Evolutionary conservation across 805 yeast species (phyloP), one percentile per base, ranked within the genome.

Genomic region (Yarrowia divulgata): DNA sequence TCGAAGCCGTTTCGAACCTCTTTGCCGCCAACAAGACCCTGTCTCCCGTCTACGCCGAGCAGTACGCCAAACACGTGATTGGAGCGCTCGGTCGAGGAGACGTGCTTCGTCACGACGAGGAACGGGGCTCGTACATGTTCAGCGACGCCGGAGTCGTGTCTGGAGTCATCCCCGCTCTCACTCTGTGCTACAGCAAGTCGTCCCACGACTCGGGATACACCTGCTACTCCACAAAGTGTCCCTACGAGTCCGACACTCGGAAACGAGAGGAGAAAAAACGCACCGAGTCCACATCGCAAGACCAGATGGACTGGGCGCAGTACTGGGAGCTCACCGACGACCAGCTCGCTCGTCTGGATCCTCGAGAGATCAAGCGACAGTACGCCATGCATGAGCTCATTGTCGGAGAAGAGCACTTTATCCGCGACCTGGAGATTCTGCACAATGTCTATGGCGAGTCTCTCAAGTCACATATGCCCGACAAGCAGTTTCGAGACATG

Each of bases 361-460:
- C 69, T 52, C 70, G 78, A 12, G 85, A 86, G 68, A 81, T 87
- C n/a, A 86, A 86, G 73, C 82, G 87, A 45, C 97, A 91, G 75
- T 88, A 91, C 69, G 87, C 88, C 69, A 84, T 90, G 4, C 92
- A 89, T 77, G 97, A 91, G 75, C 79, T 91, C 60, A 85, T 91
- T 37, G 82, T 87, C 69, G 84, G 87, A 58, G 97, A 91, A 72
- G 91, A 89, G 73, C 83, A 86, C 18, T 89, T 89, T 67, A 83
- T 90, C 32, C 87, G 85, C 62, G 84, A 91, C 74, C 88, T 93
- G 1, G 82, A 83, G 71, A 85, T 89, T 3, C 88, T 90, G 67
- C 80, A 89, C 3, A 85, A 85, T 43, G 84, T 85, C 8, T 87
- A 84, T 71, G 88, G 90, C 1, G 80, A 79, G 29, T 76, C 81